Conservation (phyloP, 305 asterid genomes). For the Striga hermonthica region DNA sequence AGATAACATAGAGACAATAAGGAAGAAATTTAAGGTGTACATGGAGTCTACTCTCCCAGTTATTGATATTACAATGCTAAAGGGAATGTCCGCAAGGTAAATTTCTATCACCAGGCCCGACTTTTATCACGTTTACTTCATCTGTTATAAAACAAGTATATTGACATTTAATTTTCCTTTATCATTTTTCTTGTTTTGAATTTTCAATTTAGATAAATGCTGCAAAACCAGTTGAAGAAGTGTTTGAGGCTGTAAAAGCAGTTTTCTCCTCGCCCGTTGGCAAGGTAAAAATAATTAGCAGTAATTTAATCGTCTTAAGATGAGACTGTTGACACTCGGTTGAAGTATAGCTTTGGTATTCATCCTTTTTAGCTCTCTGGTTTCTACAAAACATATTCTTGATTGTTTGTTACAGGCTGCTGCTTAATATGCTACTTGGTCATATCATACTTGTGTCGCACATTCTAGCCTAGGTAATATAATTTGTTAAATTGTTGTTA, state of each 20-base stretch:
- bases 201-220: slow-evolving; percentile 65
- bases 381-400: background rate
- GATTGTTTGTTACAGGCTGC: slow-evolving; percentile 39
- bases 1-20: slow-evolving; percentile 90
- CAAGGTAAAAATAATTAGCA: slow-evolving; percentile 46
- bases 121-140: background rate
- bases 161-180: slow-evolving; percentile 14
- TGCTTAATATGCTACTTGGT: slow-evolving; percentile 39
- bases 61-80: slow-evolving; percentile 69
- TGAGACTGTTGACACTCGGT: no score
- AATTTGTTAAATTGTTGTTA: no score
- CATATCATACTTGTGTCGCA: slow-evolving; percentile 20
- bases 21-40: slow-evolving; percentile 87
- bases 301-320: no score
- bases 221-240: slow-evolving; percentile 64
- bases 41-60: slow-evolving; percentile 95
- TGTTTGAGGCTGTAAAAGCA: slow-evolving; percentile 74
- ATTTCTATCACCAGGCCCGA: background rate
- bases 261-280: slow-evolving; percentile 47
- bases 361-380: background rate
- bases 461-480: slow-evolving; percentile 29
- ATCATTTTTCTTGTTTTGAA: background rate
- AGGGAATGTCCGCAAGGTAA: slow-evolving; percentile 90
- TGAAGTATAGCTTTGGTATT: background rate
- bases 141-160: slow-evolving; percentile 11